Base-by-base conservation (phyloP, 2,329 filamentous ascomycete species). In the Juglanconis sp. region DNA sequence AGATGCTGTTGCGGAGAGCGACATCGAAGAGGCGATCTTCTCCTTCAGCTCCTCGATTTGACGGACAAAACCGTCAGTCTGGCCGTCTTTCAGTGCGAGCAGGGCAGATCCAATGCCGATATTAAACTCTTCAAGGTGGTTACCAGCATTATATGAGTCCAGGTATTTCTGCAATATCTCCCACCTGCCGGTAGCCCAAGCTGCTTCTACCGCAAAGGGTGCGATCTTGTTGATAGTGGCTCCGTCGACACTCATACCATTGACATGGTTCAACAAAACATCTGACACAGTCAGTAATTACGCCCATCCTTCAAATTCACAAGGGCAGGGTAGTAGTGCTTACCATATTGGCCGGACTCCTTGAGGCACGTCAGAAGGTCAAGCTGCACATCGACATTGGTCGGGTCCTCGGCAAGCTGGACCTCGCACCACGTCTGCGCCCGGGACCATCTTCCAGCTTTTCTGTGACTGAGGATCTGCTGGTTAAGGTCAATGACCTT, bases 341-440 rank as follows among this genome's bases (percentile, higher is more conserved):
- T 78, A 93, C 91, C 91, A 74, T 97, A 89, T 71, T 98, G 95
- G 0, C 94, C 95, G n/a, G 93, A 96, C 71, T 97, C 92, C 70
- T 92, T 93, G 9, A 99, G 80, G 68, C 95, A 98, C 35, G 87
- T 90, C 57, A 99, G 79, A 40, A 99, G 81, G 67, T 96, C 90
- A 59, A 91, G 81, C 71, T 97, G 93, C 11, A 90, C 82, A 59
- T 96, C 89, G 17, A 84, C 72, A 69, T 96, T 88, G 56, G 88
- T 80, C 0, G 94, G 93, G 50, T 89, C 83, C 67, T 95, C 87
- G 3, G 90, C 88, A 38, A 98, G 81, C 64, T 93, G 88, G 65
- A 96, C 87, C 71, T 99, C 93, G 73, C 97, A 98, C 95, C 96
- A 99, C 64, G 91, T 96, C 75, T 98, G 95, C 31, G 93, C 95